These are phyloP conservation scores for Eimeria tenella DNA, from an alignment of 169 alveolate species.

Conservation along the genomic window DNA sequence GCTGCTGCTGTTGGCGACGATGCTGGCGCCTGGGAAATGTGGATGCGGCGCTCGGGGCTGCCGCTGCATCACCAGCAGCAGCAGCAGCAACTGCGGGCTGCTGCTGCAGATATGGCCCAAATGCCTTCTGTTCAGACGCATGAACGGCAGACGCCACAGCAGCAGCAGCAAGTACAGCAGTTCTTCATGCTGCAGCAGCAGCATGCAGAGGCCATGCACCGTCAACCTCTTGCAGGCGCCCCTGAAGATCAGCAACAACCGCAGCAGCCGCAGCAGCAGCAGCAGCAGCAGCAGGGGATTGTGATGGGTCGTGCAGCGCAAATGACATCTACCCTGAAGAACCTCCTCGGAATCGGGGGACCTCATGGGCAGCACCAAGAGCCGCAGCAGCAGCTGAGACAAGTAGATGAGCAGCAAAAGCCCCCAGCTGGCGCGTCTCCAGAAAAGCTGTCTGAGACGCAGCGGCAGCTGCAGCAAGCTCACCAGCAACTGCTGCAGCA, in stretches of 20 bases:
- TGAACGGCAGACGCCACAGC: conserved; percentile 17
- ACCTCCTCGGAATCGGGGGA: conserved; percentile 56
- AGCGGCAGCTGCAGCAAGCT: conserved; percentile 61
- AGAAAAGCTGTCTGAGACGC: conserved; percentile 24
- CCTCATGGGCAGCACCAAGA: conserved; percentile 50
- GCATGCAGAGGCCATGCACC: conserved; percentile 32
- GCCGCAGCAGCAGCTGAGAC: conserved; percentile 30
- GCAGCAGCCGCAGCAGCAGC: conserved; percentile 4
- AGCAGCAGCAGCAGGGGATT: conserved; percentile 36
- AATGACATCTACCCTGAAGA: conserved; percentile 48
- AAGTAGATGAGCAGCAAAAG: conserved; percentile 31
- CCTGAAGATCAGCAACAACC: conserved; percentile 1
- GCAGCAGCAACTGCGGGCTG: conserved; percentile 38
- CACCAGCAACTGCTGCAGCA: neutral
- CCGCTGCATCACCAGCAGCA: conserved; percentile 54
- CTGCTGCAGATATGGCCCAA: conserved; percentile 37
- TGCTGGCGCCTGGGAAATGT: conserved; percentile 54
- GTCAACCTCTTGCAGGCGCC: neutral
- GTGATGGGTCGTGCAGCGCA: conserved; percentile 46
- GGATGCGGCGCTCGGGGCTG: conserved; percentile 59
- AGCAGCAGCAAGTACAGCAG: conserved; percentile 37
- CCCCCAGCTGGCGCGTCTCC: neutral
- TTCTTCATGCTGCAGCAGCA: conserved; percentile 32
- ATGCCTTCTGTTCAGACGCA: conserved; percentile 5
- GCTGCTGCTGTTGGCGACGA: conserved; percentile 50